Percentiles rank a stretch among this genome's conserved stretches.
These are phyloP conservation scores for Spergularia bocconei DNA, from an alignment of 148 eudicot genomes.

Conservation along the genomic window DNA sequence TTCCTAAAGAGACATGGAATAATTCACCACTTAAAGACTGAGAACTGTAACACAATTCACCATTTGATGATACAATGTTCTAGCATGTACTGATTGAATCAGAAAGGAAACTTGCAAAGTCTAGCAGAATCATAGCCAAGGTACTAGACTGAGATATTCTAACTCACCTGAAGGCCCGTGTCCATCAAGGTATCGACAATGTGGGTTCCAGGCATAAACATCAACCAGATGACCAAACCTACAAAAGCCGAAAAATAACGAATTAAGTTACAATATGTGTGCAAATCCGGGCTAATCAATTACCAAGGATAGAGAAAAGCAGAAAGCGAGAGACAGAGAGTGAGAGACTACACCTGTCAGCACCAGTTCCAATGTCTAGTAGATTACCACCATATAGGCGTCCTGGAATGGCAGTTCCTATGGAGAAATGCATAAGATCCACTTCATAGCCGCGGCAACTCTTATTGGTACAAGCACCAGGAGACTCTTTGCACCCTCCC, in stretches of 20 bases:
- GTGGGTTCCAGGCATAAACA: conserved; percentile 88
- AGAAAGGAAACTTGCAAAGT: conserved; percentile 1
- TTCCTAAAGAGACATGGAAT: neutral
- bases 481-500: conserved; percentile 87
- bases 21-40: neutral
- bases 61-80: neutral
- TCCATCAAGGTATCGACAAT: conserved; percentile 81
- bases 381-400: conserved; percentile 74
- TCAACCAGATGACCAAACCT: conserved; percentile 86
- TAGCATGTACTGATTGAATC: neutral
- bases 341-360: conserved; percentile 48
- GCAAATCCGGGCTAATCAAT: too few relatives aligned
- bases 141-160: neutral
- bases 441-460: conserved; percentile 87
- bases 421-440: conserved; percentile 87
- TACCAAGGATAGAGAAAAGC: neutral
- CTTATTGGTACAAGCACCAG: conserved; percentile 57
- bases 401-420: conserved; percentile 89
- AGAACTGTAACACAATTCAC: neutral
- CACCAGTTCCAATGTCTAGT: conserved; percentile 60
- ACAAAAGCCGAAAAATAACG: conserved; percentile 17
- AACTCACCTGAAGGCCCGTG: conserved; percentile 64
- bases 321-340: too few relatives aligned
- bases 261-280: neutral
- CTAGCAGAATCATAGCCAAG: neutral